Evolutionary conservation across 768 basidiomycete species (phyloP).

Genomic region (Tephrocybe sp.): DNA sequence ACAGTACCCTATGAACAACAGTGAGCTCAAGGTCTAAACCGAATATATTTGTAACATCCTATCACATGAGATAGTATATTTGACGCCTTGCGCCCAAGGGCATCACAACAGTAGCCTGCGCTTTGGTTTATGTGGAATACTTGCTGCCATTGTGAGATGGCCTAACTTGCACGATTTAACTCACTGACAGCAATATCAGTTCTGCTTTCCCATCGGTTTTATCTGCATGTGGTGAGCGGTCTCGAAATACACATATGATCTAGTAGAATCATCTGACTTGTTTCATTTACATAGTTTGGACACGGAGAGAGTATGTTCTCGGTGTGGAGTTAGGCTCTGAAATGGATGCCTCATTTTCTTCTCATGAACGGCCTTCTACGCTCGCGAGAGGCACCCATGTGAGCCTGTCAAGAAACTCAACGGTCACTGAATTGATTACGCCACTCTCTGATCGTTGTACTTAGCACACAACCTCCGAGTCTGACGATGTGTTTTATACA

Average conservation of each 20-base stretch:
- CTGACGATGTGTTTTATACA: too few relatives aligned
- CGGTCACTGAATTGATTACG: too few relatives aligned
- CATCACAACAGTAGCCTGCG: conserved; percentile 22
- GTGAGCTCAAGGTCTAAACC: background rate
- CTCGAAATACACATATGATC: background rate
- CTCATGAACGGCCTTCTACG: too few relatives aligned
- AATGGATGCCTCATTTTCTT: background rate
- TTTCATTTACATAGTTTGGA: conserved; percentile 22
- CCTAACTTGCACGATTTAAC: background rate
- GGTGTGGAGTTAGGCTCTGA: conserved; percentile 30
- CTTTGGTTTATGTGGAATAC: conserved; percentile 29
- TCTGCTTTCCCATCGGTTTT: conserved; percentile 25
- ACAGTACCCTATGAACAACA: conserved; percentile 7
- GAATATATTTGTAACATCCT: background rate
- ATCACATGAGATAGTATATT: conserved; percentile 14
- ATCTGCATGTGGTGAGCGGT: conserved; percentile 25
- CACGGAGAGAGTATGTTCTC: conserved; percentile 28
- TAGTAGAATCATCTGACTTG: background rate
- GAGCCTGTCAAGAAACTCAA: too few relatives aligned
- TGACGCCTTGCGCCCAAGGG: conserved; percentile 25
- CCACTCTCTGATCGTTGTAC: too few relatives aligned
- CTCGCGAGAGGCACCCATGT: too few relatives aligned
- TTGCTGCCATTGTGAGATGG: conserved; percentile 25
- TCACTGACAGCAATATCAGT: conserved; percentile 5
- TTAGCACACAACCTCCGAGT: too few relatives aligned